Percentiles rank a stretch among this genome's conserved stretches.
These are phyloP conservation scores for Pilaira anomala DNA, from an alignment of 192 early-diverging fungal species.

Conservation along the genomic window DNA sequence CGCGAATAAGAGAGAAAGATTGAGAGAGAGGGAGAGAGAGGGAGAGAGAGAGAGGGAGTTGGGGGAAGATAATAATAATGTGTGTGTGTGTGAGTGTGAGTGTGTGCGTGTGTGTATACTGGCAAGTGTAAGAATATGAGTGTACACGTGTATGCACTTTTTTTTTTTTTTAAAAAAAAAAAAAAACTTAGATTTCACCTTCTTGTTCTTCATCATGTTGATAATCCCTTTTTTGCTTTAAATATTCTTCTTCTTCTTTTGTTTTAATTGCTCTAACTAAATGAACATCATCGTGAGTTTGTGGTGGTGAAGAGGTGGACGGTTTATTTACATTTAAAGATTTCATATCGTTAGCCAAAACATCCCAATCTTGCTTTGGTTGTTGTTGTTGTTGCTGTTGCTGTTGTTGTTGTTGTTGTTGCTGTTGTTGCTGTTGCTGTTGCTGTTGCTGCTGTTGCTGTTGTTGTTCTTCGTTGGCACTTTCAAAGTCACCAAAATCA, in stretches of 20 bases:
- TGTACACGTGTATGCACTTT: background rate
- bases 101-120: background rate
- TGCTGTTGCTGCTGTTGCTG: background rate
- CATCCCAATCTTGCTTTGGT: background rate
- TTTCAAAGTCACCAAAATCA: slow-evolving; percentile 32
- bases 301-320: background rate
- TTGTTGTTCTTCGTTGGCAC: slow-evolving; percentile 5
- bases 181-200: slow-evolving; percentile 21
- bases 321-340: slow-evolving; percentile 1
- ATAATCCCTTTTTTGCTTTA: slow-evolving; percentile 14
- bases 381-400: background rate
- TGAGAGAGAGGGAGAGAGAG: no score
- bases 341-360: slow-evolving; percentile 8
- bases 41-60: no score
- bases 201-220: slow-evolving; percentile 24
- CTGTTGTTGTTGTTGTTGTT: background rate
- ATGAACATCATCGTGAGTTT: slow-evolving; percentile 11
- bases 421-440: background rate
- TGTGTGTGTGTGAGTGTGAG: background rate
- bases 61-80: no score
- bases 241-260: slow-evolving; percentile 19
- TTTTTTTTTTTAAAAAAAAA: background rate
- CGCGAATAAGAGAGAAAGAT: no score
- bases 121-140: background rate
- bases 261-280: slow-evolving; percentile 27